phyloP scores from a whole-genome alignment of 208 protist species.

The Phytomonas francai region DNA sequence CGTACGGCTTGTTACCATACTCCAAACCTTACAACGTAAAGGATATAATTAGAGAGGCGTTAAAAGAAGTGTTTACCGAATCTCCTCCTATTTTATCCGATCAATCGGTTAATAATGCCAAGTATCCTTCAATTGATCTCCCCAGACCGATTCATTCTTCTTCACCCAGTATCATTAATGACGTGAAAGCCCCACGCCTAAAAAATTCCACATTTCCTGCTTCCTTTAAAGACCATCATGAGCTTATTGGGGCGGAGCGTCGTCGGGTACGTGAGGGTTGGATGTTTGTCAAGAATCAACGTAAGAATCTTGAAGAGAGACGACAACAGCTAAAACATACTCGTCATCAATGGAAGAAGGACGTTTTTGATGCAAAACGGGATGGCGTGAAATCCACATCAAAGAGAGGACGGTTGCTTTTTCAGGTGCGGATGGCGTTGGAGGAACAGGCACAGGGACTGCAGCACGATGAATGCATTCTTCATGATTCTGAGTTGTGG shows the following conservation, averaged over 20 bases:
- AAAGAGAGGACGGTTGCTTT: conserved; percentile 54
- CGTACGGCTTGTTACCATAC: neutral
- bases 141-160: neutral
- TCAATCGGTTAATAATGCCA: conserved; percentile 10
- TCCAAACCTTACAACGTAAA: conserved; percentile 25
- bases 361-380: conserved; percentile 61
- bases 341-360: conserved; percentile 72
- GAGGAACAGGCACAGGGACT: conserved; percentile 55
- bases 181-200: neutral
- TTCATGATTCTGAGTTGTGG: conserved; percentile 68
- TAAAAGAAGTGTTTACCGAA: conserved; percentile 51
- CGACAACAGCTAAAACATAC: conserved; percentile 42
- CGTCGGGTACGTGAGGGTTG: conserved; percentile 5
- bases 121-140: neutral
- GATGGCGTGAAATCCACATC: conserved; percentile 69
- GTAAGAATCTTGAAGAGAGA: conserved; percentile 44
- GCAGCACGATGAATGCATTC: conserved; percentile 56
- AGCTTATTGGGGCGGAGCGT: conserved; percentile 1
- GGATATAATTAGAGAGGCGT: conserved; percentile 47
- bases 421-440: conserved; percentile 43
- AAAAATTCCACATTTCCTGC: conserved; percentile 7
- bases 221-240: conserved; percentile 10
- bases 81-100: conserved; percentile 53
- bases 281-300: conserved; percentile 8
- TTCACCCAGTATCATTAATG: neutral